A percentile compares a stretch with the other conserved stretches of the same genome.
Conservation (phyloP, 352 stramenopile species). For the Phytopythium litorale region DNA sequence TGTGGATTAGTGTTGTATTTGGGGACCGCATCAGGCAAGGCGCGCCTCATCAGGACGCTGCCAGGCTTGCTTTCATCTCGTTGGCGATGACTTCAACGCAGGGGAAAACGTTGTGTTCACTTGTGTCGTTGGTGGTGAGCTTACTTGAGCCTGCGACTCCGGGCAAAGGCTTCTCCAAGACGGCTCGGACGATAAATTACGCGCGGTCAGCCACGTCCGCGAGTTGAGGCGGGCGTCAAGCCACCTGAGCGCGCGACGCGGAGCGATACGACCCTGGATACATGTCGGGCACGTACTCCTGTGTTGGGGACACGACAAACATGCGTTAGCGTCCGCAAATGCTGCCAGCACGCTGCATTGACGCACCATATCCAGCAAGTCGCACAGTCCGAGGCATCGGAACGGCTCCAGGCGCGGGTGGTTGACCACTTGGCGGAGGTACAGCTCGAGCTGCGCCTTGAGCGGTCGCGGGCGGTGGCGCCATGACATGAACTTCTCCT, state of each 20-base stretch:
- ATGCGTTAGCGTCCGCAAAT: background rate
- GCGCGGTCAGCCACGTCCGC: background rate
- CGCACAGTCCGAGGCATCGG: constrained; percentile 53
- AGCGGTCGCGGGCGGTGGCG: constrained; percentile 49
- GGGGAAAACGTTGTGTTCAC: background rate
- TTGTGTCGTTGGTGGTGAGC: background rate
- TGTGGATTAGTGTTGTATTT: background rate
- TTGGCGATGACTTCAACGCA: background rate
- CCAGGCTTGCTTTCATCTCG: background rate
- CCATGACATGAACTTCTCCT: constrained; percentile 53
- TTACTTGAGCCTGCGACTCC: background rate
- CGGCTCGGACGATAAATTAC: constrained; percentile 5
- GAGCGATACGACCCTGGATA: constrained; percentile 44
- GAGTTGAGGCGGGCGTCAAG: background rate
- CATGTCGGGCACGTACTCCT: constrained; percentile 64
- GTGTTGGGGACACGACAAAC: background rate
- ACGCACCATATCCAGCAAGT: constrained; percentile 72
- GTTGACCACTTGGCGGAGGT: constrained; percentile 48
- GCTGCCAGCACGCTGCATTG: too few species aligned
- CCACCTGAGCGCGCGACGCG: constrained; percentile 14
- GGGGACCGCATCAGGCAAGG: background rate
- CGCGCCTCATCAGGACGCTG: background rate
- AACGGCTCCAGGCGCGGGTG: constrained; percentile 48
- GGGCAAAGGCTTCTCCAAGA: background rate
- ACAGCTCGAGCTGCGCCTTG: constrained; percentile 64